phyloP scores from a whole-genome alignment of 2,329 filamentous ascomycete genomes.

The Penicillium sp. region DNA sequence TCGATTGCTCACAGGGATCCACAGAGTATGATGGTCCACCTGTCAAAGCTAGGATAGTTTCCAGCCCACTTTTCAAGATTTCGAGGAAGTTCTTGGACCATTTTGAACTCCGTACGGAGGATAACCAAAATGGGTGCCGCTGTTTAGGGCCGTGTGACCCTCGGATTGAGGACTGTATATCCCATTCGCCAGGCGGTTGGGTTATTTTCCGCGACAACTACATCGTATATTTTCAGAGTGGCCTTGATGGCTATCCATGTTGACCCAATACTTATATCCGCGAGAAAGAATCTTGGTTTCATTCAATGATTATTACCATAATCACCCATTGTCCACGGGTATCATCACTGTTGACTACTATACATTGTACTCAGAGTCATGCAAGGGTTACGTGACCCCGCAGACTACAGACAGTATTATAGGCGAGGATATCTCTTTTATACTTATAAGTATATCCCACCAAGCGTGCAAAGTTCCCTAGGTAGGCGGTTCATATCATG shows the following conservation, averaged over 20 bases:
- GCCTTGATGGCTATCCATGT: neutral
- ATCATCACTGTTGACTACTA: neutral
- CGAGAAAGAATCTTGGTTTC: neutral
- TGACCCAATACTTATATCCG: too few relatives aligned
- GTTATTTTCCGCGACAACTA: neutral
- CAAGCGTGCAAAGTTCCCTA: neutral
- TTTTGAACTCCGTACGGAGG: neutral
- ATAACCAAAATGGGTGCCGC: neutral
- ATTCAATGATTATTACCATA: neutral
- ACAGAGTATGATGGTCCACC: neutral
- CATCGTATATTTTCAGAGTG: neutral
- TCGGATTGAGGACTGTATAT: neutral
- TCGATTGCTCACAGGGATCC: neutral
- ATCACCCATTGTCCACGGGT: too few relatives aligned
- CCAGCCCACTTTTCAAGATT: neutral
- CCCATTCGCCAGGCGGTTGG: neutral
- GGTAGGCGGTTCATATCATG: neutral
- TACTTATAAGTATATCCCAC: neutral
- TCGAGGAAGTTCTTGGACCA: neutral
- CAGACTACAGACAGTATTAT: neutral
- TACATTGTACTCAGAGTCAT: neutral
- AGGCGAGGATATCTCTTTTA: neutral
- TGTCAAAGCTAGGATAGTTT: neutral
- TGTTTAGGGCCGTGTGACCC: neutral
- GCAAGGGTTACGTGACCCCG: neutral